These are phyloP conservation scores for Lagenaria siceraria DNA, from an alignment of 306 rosid genomes.

Conservation along the genomic window DNA sequence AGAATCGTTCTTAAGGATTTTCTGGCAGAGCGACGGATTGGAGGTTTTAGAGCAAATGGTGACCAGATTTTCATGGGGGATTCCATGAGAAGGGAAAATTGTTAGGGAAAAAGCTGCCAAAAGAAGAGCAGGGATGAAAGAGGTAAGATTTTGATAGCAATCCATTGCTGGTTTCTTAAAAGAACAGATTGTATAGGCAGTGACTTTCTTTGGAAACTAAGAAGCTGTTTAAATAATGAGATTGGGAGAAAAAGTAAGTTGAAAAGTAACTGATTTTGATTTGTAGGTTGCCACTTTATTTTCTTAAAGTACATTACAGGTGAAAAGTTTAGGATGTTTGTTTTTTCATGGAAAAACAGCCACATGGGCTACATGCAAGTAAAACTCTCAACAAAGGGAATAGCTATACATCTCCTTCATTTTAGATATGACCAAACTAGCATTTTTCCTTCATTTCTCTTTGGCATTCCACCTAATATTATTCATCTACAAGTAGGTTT, in stretches of 20 bases:
- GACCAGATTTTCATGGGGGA: background rate
- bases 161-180: background rate
- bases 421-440: background rate
- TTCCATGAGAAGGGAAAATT: background rate
- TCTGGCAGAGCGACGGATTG: background rate
- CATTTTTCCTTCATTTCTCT: too few relatives aligned
- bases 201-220: background rate
- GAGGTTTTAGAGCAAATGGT: background rate
- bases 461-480: too few relatives aligned
- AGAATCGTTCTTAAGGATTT: background rate
- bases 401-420: background rate
- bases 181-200: background rate
- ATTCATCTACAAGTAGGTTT: too few relatives aligned
- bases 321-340: background rate
- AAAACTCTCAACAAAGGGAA: background rate
- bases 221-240: background rate
- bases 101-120: background rate
- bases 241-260: background rate
- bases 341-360: background rate
- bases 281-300: too few relatives aligned
- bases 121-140: background rate
- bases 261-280: background rate
- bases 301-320: background rate
- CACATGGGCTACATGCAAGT: background rate
- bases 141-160: background rate